Conservation (phyloP, 1,284 basidiomycete species). For the Anthracocystis walkeri region DNA sequence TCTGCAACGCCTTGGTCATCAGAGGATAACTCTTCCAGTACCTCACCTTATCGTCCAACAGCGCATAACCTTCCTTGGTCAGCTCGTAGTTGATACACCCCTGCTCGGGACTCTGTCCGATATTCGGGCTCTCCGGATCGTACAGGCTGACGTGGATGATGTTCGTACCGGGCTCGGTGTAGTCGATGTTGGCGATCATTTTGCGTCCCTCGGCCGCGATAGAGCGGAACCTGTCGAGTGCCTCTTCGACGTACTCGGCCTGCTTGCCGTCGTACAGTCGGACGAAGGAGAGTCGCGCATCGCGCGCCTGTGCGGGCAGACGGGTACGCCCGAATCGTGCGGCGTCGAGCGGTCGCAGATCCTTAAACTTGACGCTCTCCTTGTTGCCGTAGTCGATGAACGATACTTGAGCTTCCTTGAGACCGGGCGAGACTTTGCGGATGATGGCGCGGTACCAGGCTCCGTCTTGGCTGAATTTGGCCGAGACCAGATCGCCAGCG, state of each 20-base stretch:
- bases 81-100: constrained; percentile 61
- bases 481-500: constrained; percentile 87
- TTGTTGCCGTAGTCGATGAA: constrained; percentile 64
- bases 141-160: constrained; percentile 56
- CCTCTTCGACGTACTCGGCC: constrained; percentile 60
- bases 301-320: constrained; percentile 49
- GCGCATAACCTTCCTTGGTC: constrained; percentile 52
- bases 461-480: constrained; percentile 71
- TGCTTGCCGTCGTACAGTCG: constrained; percentile 56
- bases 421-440: constrained; percentile 38
- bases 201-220: constrained; percentile 58
- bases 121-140: constrained; percentile 53
- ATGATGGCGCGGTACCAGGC: constrained; percentile 64
- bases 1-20: constrained; percentile 43
- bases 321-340: constrained; percentile 51
- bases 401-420: constrained; percentile 49
- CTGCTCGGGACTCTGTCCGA: constrained; percentile 44
- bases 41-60: constrained; percentile 52
- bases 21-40: constrained; percentile 56
- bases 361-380: constrained; percentile 50
- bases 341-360: constrained; percentile 56
- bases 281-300: constrained; percentile 60
- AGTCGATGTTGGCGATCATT: constrained; percentile 65
- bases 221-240: constrained; percentile 55
- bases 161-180: constrained; percentile 44